Percentiles rank a stretch among this genome's conserved stretches.
Evolutionary conservation across 2,329 filamentous ascomycete species (phyloP).

Genomic region (Aureobasidium uvarum): DNA sequence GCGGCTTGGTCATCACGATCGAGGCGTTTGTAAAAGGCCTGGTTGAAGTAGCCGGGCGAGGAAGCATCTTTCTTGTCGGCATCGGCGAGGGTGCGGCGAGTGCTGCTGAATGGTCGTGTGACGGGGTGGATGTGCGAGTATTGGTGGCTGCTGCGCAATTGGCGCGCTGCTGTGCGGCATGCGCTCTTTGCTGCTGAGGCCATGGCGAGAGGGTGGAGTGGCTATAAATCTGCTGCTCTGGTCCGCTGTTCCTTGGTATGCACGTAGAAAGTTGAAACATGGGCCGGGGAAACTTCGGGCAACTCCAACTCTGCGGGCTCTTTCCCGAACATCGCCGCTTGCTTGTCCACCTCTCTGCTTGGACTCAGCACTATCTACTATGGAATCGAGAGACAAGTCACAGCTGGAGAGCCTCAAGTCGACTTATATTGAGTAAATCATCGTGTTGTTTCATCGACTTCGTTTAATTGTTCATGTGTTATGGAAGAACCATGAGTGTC

Average conservation of each 20-base stretch:
- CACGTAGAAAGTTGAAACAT: constrained; percentile 12
- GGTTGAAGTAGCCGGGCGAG: constrained; percentile 28
- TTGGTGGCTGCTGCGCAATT: constrained; percentile 5
- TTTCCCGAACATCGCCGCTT: constrained; percentile 5
- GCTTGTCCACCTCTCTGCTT: not conserved
- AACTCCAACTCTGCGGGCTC: not conserved
- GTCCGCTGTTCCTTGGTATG: constrained; percentile 2
- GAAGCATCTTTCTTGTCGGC: constrained; percentile 14
- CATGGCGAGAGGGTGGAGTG: not conserved
- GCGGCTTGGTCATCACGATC: constrained; percentile 27
- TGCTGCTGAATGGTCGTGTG: constrained; percentile 19
- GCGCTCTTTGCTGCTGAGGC: constrained; percentile 20
- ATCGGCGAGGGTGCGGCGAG: constrained; percentile 9
- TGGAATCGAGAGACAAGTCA: not conserved
- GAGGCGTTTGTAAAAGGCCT: constrained; percentile 28
- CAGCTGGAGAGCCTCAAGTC: not conserved
- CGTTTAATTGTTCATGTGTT: too few species aligned
- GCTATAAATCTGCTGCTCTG: not conserved
- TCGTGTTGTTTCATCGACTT: too few species aligned
- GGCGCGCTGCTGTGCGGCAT: constrained; percentile 19
- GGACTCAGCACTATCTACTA: too few species aligned
- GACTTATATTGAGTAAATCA: too few species aligned
- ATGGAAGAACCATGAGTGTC: too few species aligned
- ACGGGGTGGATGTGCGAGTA: not conserved
- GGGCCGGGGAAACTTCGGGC: not conserved